These are phyloP conservation scores for Talaromyces sp. DNA, from an alignment of 2,329 filamentous ascomycete species.

Conservation along the genomic window DNA sequence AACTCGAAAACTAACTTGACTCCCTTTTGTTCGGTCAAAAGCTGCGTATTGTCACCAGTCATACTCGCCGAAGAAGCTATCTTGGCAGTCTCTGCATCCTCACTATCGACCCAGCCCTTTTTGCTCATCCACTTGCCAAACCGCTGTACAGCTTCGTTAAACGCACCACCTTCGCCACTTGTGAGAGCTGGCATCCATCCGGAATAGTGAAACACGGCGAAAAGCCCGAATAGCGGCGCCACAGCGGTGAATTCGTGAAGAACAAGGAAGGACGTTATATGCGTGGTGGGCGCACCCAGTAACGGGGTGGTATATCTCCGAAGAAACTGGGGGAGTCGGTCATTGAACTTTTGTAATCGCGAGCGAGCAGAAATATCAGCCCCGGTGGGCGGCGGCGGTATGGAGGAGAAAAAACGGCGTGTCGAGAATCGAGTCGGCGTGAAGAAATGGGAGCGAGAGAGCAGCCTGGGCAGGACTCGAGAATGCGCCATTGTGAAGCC, in stretches of 20 bases:
- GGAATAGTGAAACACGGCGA: constrained; percentile 73
- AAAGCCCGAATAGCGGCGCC: constrained; percentile 69
- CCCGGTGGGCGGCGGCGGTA: constrained; percentile 9
- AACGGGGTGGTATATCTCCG: constrained; percentile 66
- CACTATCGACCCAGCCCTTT: constrained; percentile 69
- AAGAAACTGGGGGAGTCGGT: constrained; percentile 59
- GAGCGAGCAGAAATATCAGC: constrained; percentile 16
- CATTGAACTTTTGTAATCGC: constrained; percentile 31
- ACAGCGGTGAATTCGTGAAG: constrained; percentile 90
- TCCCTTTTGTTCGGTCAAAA: constrained; percentile 33
- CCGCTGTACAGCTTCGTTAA: constrained; percentile 59
- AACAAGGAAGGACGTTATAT: constrained; percentile 79
- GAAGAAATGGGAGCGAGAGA: background rate
- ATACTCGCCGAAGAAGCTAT: constrained; percentile 21
- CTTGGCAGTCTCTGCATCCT: constrained; percentile 41
- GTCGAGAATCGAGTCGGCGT: constrained; percentile 4
- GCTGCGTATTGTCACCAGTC: constrained; percentile 13
- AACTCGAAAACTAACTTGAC: constrained; percentile 59
- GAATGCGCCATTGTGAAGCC: background rate
- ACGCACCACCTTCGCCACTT: constrained; percentile 20
- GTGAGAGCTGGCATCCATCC: constrained; percentile 62
- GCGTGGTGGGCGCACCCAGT: constrained; percentile 70
- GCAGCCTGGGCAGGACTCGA: background rate
- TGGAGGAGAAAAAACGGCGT: constrained; percentile 7
- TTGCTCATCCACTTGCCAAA: constrained; percentile 72